These are phyloP conservation scores for Hemisphaericaspora lyxosophila DNA, from an alignment of 1,139 yeast species.

Conservation along the genomic window DNA sequence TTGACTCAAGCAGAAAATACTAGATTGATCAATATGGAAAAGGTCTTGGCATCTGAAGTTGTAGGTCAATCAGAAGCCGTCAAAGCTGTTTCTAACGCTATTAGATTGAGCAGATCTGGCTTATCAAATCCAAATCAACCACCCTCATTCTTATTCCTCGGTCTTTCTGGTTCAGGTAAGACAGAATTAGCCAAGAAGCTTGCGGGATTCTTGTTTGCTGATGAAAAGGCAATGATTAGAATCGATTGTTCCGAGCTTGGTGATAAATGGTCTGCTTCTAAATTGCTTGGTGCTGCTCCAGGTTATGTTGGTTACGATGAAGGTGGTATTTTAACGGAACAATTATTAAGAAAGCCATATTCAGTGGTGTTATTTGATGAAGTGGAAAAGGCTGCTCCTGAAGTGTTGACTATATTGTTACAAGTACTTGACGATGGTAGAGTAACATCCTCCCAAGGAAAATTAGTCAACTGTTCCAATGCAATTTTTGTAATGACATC, in stretches of 20 bases:
- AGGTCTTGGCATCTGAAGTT: slow-evolving; percentile 73
- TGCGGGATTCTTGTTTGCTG: slow-evolving; percentile 93
- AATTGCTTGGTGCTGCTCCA: slow-evolving; percentile 95
- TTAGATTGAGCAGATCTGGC: slow-evolving; percentile 92
- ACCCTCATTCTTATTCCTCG: slow-evolving; percentile 90
- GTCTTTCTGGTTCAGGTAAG: slow-evolving; percentile 97
- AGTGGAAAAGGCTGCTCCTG: slow-evolving; percentile 99
- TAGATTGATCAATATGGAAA: slow-evolving; percentile 92
- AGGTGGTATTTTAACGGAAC: slow-evolving; percentile 95
- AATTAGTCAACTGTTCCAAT: slow-evolving; percentile 88
- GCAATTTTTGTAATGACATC: slow-evolving; percentile 95
- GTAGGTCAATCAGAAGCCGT: slow-evolving; percentile 98
- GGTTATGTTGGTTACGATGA: slow-evolving; percentile 98
- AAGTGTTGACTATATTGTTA: slow-evolving; percentile 84
- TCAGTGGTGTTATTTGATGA: slow-evolving; percentile 94
- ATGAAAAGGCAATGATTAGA: slow-evolving; percentile 94
- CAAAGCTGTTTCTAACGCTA: slow-evolving; percentile 92
- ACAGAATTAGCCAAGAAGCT: slow-evolving; percentile 95
- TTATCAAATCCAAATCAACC: slow-evolving; percentile 95
- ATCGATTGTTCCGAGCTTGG: slow-evolving; percentile 96
- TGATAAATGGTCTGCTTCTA: slow-evolving; percentile 94
- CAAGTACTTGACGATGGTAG: slow-evolving; percentile 97
- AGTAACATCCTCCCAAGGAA: slow-evolving; percentile 91
- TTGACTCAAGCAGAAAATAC: slow-evolving; percentile 93
- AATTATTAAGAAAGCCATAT: slow-evolving; percentile 86